These are phyloP conservation scores for Solioccasus polychromus DNA, from an alignment of 768 basidiomycete genomes.

Conservation along the genomic window DNA sequence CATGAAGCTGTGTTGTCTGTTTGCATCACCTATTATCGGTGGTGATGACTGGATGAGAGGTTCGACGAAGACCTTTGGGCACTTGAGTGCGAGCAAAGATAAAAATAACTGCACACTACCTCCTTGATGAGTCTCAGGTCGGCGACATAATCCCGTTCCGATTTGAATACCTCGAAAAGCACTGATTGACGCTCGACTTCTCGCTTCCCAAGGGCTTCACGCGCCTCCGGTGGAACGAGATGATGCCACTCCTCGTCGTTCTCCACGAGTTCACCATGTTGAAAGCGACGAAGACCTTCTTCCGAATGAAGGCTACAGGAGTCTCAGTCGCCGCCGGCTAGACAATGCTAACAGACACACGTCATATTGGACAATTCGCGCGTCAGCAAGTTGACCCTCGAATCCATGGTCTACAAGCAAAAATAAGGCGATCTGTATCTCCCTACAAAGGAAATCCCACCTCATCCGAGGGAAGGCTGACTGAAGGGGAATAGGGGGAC, in stretches of 20 bases:
- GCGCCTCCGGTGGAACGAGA: slow-evolving; percentile 70
- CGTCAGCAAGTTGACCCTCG: slow-evolving; percentile 27
- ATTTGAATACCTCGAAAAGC: slow-evolving; percentile 87
- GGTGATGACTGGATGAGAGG: slow-evolving; percentile 60
- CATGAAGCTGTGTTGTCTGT: slow-evolving; percentile 62
- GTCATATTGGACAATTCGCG: slow-evolving; percentile 37
- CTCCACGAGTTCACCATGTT: slow-evolving; percentile 59
- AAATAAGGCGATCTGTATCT: slow-evolving; percentile 3
- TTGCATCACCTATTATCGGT: slow-evolving; percentile 54
- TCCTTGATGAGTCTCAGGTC: slow-evolving; percentile 73
- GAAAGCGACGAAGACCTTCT: slow-evolving; percentile 64
- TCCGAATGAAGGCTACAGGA: slow-evolving; percentile 54
- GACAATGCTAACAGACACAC: slow-evolving; percentile 30
- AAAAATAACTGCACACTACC: slow-evolving; percentile 36
- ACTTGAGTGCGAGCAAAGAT: slow-evolving; percentile 2
- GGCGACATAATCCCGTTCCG: slow-evolving; percentile 82
- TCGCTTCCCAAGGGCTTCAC: slow-evolving; percentile 64
- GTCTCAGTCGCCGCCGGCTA: slow-evolving; percentile 9
- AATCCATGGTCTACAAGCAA: slow-evolving; percentile 25
- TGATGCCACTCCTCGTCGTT: slow-evolving; percentile 82
- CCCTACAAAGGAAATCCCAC: slow-evolving; percentile 34
- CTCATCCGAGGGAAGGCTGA: slow-evolving; percentile 35
- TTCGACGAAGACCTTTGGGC: slow-evolving; percentile 64
- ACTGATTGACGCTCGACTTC: slow-evolving; percentile 85
- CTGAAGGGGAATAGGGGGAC: slow-evolving; percentile 36